phyloP scores from a whole-genome alignment of 805 yeast genomes.

The Metschnikowia henanensis region DNA sequence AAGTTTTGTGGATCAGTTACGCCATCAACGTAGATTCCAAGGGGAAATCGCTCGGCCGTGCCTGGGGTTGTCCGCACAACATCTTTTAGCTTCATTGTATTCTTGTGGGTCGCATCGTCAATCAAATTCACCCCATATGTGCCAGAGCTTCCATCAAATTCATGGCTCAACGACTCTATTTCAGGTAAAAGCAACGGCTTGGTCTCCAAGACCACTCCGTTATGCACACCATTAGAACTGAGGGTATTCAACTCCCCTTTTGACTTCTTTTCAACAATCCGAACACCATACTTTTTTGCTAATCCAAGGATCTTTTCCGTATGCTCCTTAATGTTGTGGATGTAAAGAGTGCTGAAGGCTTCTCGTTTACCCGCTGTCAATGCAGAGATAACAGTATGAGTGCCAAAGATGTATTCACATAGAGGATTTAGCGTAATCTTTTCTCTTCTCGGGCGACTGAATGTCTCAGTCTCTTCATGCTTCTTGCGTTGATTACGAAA shows the following conservation, averaged over 20 bases:
- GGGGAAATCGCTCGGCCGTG: slow-evolving; percentile 39
- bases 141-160: slow-evolving; percentile 14
- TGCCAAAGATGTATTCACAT: slow-evolving; percentile 73
- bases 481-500: slow-evolving; percentile 26
- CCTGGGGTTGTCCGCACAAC: slow-evolving; percentile 26
- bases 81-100: slow-evolving; percentile 4
- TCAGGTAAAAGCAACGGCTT: slow-evolving; percentile 45
- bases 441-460: slow-evolving; percentile 9
- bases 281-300: slow-evolving; percentile 46
- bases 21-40: slow-evolving; percentile 77
- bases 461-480: slow-evolving; percentile 20
- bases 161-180: slow-evolving; percentile 28
- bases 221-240: slow-evolving; percentile 72
- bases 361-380: slow-evolving; percentile 54
- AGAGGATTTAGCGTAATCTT: slow-evolving; percentile 40
- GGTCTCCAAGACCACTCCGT: slow-evolving; percentile 74
- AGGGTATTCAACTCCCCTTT: slow-evolving; percentile 59
- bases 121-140: slow-evolving; percentile 20
- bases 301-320: slow-evolving; percentile 43
- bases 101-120: slow-evolving; percentile 12
- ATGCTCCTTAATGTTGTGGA: slow-evolving; percentile 42
- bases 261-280: slow-evolving; percentile 33
- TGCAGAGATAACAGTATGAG: slow-evolving; percentile 73
- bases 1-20: slow-evolving; percentile 85
- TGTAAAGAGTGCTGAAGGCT: slow-evolving; percentile 49